These are phyloP conservation scores for Chrysosphaeria jannelii DNA, from an alignment of 2,329 filamentous ascomycete species.

Conservation along the genomic window DNA sequence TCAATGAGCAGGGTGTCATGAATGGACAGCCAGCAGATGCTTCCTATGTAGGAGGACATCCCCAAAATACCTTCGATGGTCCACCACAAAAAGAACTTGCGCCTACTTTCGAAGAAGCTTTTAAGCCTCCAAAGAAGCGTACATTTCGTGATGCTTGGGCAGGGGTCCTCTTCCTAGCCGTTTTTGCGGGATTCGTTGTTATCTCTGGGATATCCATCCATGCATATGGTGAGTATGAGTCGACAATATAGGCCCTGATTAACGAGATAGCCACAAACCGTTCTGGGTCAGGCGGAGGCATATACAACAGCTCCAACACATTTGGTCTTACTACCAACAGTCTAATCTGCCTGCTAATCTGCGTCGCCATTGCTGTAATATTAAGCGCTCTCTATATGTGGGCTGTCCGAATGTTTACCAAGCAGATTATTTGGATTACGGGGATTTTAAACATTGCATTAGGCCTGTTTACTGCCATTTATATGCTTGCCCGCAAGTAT, in stretches of 20 bases:
- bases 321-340: slow-evolving; percentile 56
- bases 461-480: slow-evolving; percentile 61
- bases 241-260: slow-evolving; percentile 1
- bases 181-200: slow-evolving; percentile 5
- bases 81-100: no score
- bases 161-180: slow-evolving; percentile 24
- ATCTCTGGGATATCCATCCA: slow-evolving; percentile 4
- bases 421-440: slow-evolving; percentile 77
- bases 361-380: slow-evolving; percentile 40
- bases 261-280: slow-evolving; percentile 15
- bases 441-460: slow-evolving; percentile 67
- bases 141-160: slow-evolving; percentile 85
- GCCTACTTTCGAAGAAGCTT: slow-evolving; percentile 67
- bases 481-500: slow-evolving; percentile 49
- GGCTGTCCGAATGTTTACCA: slow-evolving; percentile 47
- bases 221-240: no score
- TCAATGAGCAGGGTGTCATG: no score
- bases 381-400: slow-evolving; percentile 54
- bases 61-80: no score
- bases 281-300: slow-evolving; percentile 34
- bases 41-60: no score
- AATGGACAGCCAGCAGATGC: no score
- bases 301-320: slow-evolving; percentile 36
- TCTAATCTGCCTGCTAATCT: slow-evolving; percentile 56
- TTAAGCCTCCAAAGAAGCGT: slow-evolving; percentile 43